phyloP scores from a whole-genome alignment of 2,329 filamentous ascomycete genomes.

The Sclerotinia borealis region DNA sequence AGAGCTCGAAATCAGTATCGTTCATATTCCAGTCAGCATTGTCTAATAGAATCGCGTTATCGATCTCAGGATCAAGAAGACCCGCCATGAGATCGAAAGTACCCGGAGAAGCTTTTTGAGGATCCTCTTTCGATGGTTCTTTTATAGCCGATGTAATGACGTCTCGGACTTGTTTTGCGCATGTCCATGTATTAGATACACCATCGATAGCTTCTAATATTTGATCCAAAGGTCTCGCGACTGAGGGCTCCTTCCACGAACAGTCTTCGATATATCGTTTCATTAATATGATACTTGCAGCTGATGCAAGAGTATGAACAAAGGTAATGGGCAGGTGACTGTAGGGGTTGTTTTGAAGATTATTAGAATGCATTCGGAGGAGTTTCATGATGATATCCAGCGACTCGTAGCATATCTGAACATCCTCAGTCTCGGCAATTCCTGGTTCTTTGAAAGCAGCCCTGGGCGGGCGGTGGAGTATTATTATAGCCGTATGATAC shows the following conservation, averaged over 20 bases:
- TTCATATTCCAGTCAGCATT: constrained; percentile 13
- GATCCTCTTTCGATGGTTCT: background rate
- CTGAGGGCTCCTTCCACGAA: constrained; percentile 39
- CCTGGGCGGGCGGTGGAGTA: constrained; percentile 43
- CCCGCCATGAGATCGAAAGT: constrained; percentile 21
- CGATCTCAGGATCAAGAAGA: constrained; percentile 5
- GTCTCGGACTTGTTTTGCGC: constrained; percentile 39
- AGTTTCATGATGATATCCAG: constrained; percentile 41
- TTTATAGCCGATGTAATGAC: constrained; percentile 26
- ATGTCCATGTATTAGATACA: constrained; percentile 46
- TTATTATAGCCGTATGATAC: constrained; percentile 47
- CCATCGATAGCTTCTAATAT: constrained; percentile 45
- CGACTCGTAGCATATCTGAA: constrained; percentile 46
- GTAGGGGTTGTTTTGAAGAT: constrained; percentile 35
- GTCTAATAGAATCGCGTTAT: background rate
- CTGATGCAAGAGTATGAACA: constrained; percentile 44
- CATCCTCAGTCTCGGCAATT: constrained; percentile 39
- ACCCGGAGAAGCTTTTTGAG: constrained; percentile 15
- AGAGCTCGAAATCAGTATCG: constrained; percentile 14
- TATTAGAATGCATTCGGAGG: constrained; percentile 39
- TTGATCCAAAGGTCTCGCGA: constrained; percentile 44
- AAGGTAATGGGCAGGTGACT: constrained; percentile 42
- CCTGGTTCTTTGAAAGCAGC: constrained; percentile 38
- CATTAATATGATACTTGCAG: constrained; percentile 43
- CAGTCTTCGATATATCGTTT: constrained; percentile 36